phyloP scores from a whole-genome alignment of 345 rosid genomes.

The Erodium maritimum region DNA sequence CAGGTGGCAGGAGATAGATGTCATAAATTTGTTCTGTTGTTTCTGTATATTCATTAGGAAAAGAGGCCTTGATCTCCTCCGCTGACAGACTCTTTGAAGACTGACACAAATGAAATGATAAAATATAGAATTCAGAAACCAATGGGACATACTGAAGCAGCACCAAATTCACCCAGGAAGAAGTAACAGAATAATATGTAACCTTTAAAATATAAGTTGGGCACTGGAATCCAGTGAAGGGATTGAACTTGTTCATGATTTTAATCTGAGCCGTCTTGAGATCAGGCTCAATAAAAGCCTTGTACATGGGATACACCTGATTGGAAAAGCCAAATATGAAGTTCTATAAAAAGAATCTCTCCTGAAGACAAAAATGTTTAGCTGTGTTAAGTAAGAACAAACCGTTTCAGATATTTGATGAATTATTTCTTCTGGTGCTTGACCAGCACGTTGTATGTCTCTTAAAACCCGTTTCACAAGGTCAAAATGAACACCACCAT shows the following conservation, averaged over 20 bases:
- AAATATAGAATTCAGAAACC: slow-evolving; percentile 14
- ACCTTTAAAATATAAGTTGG: slow-evolving; percentile 98
- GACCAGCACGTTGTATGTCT: slow-evolving; percentile 97
- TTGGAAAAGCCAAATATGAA: slow-evolving; percentile 5
- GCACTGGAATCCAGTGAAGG: slow-evolving; percentile 90
- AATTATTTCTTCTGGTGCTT: slow-evolving; percentile 94
- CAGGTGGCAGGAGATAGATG: slow-evolving; percentile 96
- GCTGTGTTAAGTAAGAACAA: slow-evolving; percentile 2
- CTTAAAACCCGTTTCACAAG: slow-evolving; percentile 94
- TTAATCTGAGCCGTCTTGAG: slow-evolving; percentile 92
- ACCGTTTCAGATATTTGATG: slow-evolving; percentile 99
- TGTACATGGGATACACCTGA: slow-evolving; percentile 99
- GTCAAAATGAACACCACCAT: slow-evolving; percentile 97
- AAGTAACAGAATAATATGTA: slow-evolving; percentile 1
- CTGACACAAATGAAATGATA: slow-evolving; percentile 29
- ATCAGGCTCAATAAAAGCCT: slow-evolving; percentile 98
- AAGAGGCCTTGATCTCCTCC: slow-evolving; percentile 59
- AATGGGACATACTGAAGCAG: neutral
- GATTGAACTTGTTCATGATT: slow-evolving; percentile 89
- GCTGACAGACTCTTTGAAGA: slow-evolving; percentile 52
- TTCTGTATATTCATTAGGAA: slow-evolving; percentile 60
- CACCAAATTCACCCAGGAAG: neutral
- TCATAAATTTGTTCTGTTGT: slow-evolving; percentile 82
- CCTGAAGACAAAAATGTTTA: neutral
- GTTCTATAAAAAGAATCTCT: neutral